A percentile compares a stretch with the other conserved stretches of the same genome.
Conservation (phyloP, 768 basidiomycete genomes). For the Mrakia blollopis region DNA sequence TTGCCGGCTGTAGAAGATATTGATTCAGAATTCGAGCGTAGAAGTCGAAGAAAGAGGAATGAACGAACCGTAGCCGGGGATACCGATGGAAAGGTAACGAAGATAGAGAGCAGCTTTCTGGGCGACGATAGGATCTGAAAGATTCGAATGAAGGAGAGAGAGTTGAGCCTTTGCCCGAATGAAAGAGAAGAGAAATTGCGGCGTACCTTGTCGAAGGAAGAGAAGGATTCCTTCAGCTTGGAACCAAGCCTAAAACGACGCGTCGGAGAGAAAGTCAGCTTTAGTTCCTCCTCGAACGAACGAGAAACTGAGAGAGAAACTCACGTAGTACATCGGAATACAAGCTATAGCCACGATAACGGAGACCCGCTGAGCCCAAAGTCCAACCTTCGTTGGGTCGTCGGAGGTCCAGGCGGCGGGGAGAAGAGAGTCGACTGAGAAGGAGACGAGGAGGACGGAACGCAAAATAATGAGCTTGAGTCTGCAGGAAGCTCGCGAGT, state of each 20-base stretch:
- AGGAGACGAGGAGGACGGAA: neutral
- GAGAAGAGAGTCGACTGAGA: conserved; percentile 73
- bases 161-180: too few species aligned
- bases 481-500: neutral
- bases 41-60: neutral
- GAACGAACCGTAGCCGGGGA: conserved; percentile 61
- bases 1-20: conserved; percentile 41
- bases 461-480: neutral
- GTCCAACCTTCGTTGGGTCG: conserved; percentile 74
- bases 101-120: conserved; percentile 70
- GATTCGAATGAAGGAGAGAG: too few species aligned
- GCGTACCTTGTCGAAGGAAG: conserved; percentile 53
- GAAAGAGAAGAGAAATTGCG: conserved; percentile 37
- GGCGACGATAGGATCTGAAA: conserved; percentile 52
- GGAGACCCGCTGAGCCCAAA: conserved; percentile 83
- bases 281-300: conserved; percentile 25
- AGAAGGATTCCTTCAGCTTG: conserved; percentile 56
- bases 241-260: conserved; percentile 61
- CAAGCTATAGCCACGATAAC: conserved; percentile 39
- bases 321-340: conserved; percentile 44
- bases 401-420: conserved; percentile 92
- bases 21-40: neutral
- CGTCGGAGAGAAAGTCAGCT: conserved; percentile 34
- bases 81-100: conserved; percentile 66
- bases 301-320: conserved; percentile 38